Conservation (phyloP, 352 stramenopile species). For the Globisporangium takayamanum region DNA sequence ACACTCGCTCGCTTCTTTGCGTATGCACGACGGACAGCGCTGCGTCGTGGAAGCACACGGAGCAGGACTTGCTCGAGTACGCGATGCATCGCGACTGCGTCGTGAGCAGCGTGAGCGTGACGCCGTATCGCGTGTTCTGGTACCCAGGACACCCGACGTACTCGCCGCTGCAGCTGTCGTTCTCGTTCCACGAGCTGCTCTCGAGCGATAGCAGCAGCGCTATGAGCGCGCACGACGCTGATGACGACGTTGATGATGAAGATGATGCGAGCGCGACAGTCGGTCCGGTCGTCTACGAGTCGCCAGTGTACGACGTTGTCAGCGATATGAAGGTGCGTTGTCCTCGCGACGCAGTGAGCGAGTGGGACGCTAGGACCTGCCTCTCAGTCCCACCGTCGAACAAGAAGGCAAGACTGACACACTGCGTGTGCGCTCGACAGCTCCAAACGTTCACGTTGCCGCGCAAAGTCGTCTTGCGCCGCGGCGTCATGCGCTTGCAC, state of each 20-base stretch:
- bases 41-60: slow-evolving; percentile 9
- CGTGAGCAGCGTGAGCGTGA: slow-evolving; percentile 37
- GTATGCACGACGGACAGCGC: not conserved
- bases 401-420: not conserved
- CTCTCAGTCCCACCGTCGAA: too few species aligned
- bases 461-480: slow-evolving; percentile 28
- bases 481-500: slow-evolving; percentile 49
- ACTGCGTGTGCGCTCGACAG: slow-evolving; percentile 10
- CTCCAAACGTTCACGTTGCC: slow-evolving; percentile 48
- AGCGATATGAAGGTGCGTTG: slow-evolving; percentile 38
- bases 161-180: slow-evolving; percentile 42
- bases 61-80: slow-evolving; percentile 61
- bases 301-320: slow-evolving; percentile 34
- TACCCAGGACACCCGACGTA: slow-evolving; percentile 66
- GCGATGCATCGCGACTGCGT: slow-evolving; percentile 30
- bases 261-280: slow-evolving; percentile 4
- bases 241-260: not conserved
- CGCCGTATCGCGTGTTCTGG: slow-evolving; percentile 73
- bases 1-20: too few species aligned
- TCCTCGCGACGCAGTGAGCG: not conserved
- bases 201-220: not conserved
- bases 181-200: slow-evolving; percentile 47
- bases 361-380: not conserved
- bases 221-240: not conserved
- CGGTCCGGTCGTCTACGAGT: slow-evolving; percentile 37